Conservation (phyloP, 2,329 filamentous ascomycete genomes). For the Trichoderma hamatum region DNA sequence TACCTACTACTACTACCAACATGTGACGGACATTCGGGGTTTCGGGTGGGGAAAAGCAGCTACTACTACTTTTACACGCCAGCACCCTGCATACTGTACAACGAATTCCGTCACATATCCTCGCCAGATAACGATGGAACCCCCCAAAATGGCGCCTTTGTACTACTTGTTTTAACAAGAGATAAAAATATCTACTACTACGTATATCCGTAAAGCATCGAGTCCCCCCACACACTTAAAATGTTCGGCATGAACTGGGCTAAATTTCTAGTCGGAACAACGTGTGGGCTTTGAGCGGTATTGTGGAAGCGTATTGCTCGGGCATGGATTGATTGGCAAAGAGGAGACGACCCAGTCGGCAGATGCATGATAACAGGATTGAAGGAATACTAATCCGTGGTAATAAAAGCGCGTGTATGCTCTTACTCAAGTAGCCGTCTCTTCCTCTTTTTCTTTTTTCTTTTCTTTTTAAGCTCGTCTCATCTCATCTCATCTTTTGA, state of each 20-base stretch:
- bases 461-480: constrained; percentile 5
- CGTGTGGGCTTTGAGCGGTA: neutral
- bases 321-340: neutral
- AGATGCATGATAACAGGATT: neutral
- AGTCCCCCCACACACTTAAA: neutral
- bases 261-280: neutral
- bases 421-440: neutral
- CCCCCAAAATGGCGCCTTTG: neutral
- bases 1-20: no score
- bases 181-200: no score
- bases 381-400: neutral
- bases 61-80: no score
- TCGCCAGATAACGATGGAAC: no score
- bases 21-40: neutral
- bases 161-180: no score
- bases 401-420: neutral
- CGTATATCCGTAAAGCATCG: no score
- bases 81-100: no score
- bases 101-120: no score
- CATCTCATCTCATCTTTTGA: neutral
- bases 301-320: neutral
- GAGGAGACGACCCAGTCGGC: neutral
- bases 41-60: neutral
- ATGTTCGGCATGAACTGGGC: neutral
- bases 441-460: neutral